These are phyloP conservation scores for Tympanopsis confertula DNA, from an alignment of 2,329 filamentous ascomycete genomes.

Conservation along the genomic window DNA sequence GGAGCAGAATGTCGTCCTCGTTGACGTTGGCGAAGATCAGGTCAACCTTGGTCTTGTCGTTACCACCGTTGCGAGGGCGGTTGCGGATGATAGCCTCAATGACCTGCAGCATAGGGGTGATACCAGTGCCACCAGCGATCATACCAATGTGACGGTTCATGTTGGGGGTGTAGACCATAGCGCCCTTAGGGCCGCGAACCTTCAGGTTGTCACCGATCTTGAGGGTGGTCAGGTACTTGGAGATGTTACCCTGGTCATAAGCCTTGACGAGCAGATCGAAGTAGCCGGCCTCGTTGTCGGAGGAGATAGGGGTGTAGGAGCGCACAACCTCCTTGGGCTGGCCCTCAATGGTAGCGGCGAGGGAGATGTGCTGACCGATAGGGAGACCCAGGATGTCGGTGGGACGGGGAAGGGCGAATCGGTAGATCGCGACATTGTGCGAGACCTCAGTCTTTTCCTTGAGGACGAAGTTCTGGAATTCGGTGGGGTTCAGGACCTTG, in stretches of 20 bases:
- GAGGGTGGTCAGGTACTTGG: constrained; percentile 54
- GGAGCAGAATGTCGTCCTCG: constrained; percentile 58
- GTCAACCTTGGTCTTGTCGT: constrained; percentile 56
- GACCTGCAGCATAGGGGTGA: constrained; percentile 67
- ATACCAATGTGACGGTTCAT: constrained; percentile 63
- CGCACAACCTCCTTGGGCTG: constrained; percentile 50
- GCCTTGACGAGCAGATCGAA: constrained; percentile 67
- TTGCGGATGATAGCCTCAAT: constrained; percentile 56
- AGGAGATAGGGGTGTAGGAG: constrained; percentile 57
- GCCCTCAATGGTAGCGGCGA: constrained; percentile 51
- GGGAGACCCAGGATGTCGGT: constrained; percentile 61
- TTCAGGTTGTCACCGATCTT: constrained; percentile 58
- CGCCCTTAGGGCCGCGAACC: constrained; percentile 61
- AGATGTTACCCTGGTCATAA: constrained; percentile 66
- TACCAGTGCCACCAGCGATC: constrained; percentile 66
- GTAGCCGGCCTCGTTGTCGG: constrained; percentile 52
- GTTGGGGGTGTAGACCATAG: constrained; percentile 66
- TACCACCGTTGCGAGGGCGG: constrained; percentile 30
- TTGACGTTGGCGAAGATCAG: constrained; percentile 68
- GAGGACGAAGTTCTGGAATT: constrained; percentile 60
- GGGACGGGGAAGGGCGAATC: constrained; percentile 52
- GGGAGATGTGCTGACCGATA: constrained; percentile 67
- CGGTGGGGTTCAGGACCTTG: constrained; percentile 54
- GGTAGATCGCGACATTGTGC: constrained; percentile 69
- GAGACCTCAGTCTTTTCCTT: constrained; percentile 61